Evolutionary conservation across 1,284 basidiomycete species (phyloP), one percentile per base, ranked within the genome.

Genomic region (Ceratobasidium papillatum): DNA sequence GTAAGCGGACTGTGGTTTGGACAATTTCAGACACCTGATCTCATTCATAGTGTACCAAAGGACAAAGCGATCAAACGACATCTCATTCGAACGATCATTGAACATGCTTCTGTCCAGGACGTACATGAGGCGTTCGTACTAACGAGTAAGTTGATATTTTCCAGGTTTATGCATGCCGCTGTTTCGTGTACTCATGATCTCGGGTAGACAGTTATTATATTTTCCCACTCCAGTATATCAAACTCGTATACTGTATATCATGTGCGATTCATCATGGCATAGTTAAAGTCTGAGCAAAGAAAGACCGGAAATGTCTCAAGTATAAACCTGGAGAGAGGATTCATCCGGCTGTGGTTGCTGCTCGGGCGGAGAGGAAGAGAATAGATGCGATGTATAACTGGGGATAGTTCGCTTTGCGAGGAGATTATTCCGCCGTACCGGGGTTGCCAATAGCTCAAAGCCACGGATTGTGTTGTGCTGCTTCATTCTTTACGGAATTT

Each of bases 41-140:
- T n/a, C n/a, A n/a, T n/a, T n/a, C 19, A 25, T 25, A 69, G 66
- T 81, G 94, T 96, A 73, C 90, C 87, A 78, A 96, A 96, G 90
- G 98, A 99, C 89, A 99, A 98, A 91, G 98, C 98, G 79, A 99
- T 99, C 92, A 99, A 99, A 89, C 89, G 98, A 77, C 98, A 98
- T 90, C 98, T 96, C 73, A 96, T 99, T 81, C 92, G 96, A 85
- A 99, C 99, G 91, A 99, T 99, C 93, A 96, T 99, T 77, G 96
- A 99, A 89, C 93, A 94, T 81, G 98, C 97, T 75, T 97, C 97
- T 77, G 94, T 99, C 80, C 90, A 97, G 81, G 97, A 99, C 87
- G 92, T 99, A 83, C 94, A 91, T 83, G 98, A 99, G 81, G 96
- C 97, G 68, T 94, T 91, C 79, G 94, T 99, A n/a, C n/a, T n/a